Conservation (phyloP, 2,329 filamentous ascomycete species). For the Xylaria hypoxylon region DNA sequence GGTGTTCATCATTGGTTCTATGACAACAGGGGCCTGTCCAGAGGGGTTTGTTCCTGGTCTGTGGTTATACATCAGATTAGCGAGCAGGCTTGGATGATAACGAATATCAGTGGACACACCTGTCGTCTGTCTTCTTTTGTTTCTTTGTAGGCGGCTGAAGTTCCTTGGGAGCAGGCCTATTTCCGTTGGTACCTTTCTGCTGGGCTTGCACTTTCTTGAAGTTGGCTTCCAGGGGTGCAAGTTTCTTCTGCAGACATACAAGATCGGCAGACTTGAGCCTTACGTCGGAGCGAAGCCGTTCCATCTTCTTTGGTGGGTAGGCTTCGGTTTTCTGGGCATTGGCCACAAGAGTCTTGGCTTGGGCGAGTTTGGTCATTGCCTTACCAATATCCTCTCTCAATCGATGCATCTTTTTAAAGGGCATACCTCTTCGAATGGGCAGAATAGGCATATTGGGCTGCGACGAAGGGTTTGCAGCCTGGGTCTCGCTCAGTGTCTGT, state of each 20-base stretch:
- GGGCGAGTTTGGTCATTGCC: background rate
- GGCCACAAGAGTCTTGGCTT: background rate
- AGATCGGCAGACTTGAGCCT: conserved; percentile 11
- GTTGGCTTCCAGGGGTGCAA: conserved; percentile 20
- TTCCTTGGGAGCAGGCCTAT: background rate
- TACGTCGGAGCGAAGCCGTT: background rate
- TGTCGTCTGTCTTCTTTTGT: conserved; percentile 1
- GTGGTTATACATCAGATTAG: background rate
- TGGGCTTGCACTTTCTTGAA: conserved; percentile 6
- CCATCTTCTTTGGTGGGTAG: background rate
- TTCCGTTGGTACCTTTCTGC: background rate
- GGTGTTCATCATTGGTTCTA: conserved; percentile 14
- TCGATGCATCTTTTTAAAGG: conserved; percentile 19
- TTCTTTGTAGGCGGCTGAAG: conserved; percentile 8
- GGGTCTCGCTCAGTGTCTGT: background rate
- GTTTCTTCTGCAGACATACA: conserved; percentile 4
- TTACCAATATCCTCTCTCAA: conserved; percentile 3
- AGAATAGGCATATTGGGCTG: background rate
- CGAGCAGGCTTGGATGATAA: background rate
- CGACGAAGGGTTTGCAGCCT: background rate
- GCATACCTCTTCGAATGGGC: conserved; percentile 8
- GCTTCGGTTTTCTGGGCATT: background rate
- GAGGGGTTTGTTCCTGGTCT: background rate
- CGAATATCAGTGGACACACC: background rate
- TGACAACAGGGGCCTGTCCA: background rate